Conservation (phyloP, 2,329 filamentous ascomycete species). For the Pyrenophora seminiperda region DNA sequence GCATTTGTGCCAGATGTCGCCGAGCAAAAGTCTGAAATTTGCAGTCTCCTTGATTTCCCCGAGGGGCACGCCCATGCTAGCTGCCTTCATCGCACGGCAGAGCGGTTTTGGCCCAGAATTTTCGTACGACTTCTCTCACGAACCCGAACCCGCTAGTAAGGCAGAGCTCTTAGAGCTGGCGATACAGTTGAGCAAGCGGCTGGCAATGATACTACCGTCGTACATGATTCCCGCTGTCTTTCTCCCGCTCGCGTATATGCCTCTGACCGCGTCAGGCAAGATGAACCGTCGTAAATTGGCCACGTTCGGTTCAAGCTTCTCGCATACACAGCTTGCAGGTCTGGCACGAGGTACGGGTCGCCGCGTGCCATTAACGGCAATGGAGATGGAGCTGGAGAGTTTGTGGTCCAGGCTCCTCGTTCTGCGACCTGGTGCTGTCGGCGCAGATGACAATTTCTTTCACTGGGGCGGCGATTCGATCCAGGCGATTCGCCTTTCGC, state of each 20-base stretch:
- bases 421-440: no score
- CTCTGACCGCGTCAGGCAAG: slow-evolving; percentile 54
- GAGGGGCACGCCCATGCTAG: not conserved
- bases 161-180: not conserved
- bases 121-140: not conserved
- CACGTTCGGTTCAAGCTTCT: no score
- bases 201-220: slow-evolving; percentile 15
- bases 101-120: not conserved
- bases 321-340: no score
- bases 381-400: no score
- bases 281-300: slow-evolving; percentile 28
- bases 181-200: not conserved
- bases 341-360: no score
- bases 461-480: not conserved
- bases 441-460: not conserved
- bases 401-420: no score
- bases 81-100: not conserved
- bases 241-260: slow-evolving; percentile 52
- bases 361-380: no score
- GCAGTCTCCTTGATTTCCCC: not conserved
- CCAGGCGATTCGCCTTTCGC: not conserved
- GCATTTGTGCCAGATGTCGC: not conserved
- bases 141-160: not conserved
- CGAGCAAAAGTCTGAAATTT: not conserved
- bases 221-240: slow-evolving; percentile 53